phyloP scores from a whole-genome alignment of 2,329 filamentous ascomycete genomes.

The Aspergillus sp. region DNA sequence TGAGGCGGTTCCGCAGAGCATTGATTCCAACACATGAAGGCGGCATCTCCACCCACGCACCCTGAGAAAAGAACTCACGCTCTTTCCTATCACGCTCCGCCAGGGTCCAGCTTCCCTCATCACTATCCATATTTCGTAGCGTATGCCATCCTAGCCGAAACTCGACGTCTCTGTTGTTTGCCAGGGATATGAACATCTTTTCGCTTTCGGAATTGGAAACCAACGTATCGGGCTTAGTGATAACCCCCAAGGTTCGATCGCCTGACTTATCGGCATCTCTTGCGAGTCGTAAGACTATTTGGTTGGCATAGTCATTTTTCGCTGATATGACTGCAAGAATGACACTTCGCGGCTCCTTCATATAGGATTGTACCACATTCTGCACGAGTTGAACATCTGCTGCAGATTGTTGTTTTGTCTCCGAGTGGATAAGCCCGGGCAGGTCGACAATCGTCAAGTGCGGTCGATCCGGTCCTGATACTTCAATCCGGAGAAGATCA shows the following conservation, averaged over 20 bases:
- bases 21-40: constrained; percentile 27
- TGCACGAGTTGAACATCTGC: constrained; percentile 59
- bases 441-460: constrained; percentile 64
- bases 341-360: constrained; percentile 47
- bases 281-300: constrained; percentile 44
- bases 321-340: constrained; percentile 52
- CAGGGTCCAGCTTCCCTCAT: constrained; percentile 32
- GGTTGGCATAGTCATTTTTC: constrained; percentile 46
- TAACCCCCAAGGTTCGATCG: constrained; percentile 47
- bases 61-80: constrained; percentile 33
- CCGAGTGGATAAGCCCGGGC: constrained; percentile 60
- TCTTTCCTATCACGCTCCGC: constrained; percentile 33
- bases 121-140: constrained; percentile 47
- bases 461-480: constrained; percentile 60
- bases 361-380: constrained; percentile 47
- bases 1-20: constrained; percentile 34
- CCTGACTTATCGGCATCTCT: constrained; percentile 33
- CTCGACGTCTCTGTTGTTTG: constrained; percentile 46
- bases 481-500: constrained; percentile 61
- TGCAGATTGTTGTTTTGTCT: constrained; percentile 57
- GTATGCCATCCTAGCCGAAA: constrained; percentile 55
- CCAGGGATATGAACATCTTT: constrained; percentile 40
- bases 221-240: constrained; percentile 52
- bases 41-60: constrained; percentile 31
- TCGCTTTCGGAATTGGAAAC: constrained; percentile 41